Base-by-base conservation (phyloP, 768 basidiomycete species). In the Basidioascus undulatus region DNA sequence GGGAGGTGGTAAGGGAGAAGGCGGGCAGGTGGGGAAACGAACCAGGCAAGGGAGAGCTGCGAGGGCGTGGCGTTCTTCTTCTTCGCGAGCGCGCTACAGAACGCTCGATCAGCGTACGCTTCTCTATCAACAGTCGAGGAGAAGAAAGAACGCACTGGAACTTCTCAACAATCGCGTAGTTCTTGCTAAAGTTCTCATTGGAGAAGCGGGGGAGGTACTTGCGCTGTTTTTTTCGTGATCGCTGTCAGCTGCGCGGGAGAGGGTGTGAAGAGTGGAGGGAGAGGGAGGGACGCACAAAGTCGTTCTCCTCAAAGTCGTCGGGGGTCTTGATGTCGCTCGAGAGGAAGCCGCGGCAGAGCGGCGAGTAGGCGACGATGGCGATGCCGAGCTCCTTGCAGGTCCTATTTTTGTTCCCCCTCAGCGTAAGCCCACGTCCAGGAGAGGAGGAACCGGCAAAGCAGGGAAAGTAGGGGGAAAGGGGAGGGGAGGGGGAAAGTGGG, bases 361-460 rank as follows among this genome's bases (percentile, higher is more conserved):
- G 59, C 10, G 70, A 68, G 50, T 76, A 76, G 24, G 65, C 72
- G 11, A 68, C 52, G n/a, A 76, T 63, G 4, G 70, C 55, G 37
- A 74, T 61, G 1, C 65, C 65, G n/a, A 72, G 63, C 44, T 72
- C 69, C 35, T 59, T 54, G 6, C 68, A 66, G 2, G 69, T 62
- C 1, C n/a, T n/a, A n/a, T n/a, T n/a, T n/a, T n/a, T n/a, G n/a
- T n/a, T n/a, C n/a, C n/a, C n/a, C n/a, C n/a, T n/a, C n/a, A n/a
- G n/a, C n/a, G n/a, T n/a, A n/a, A n/a, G n/a, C n/a, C n/a, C n/a
- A n/a, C n/a, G n/a, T n/a, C n/a, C n/a, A n/a, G n/a, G n/a, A n/a
- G n/a, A n/a, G n/a, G n/a, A n/a, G n/a, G n/a, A n/a, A n/a, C n/a
- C n/a, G n/a, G n/a, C n/a, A n/a, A n/a, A n/a, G n/a, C n/a, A n/a